Conservation (phyloP, 2,329 filamentous ascomycete genomes). For the Trichoderma semiorbis region DNA sequence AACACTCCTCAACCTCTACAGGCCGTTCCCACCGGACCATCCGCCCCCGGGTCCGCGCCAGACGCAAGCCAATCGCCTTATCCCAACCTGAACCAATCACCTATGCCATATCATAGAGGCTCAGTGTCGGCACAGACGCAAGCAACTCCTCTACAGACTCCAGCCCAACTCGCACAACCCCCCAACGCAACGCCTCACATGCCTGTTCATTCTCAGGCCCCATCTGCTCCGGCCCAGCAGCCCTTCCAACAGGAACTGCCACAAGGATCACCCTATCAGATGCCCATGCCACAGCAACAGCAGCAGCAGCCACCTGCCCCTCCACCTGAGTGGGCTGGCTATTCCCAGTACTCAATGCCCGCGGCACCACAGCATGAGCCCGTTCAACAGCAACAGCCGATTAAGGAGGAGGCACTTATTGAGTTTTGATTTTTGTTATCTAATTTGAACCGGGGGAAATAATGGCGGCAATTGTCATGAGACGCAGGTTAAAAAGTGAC, state of each 20-base stretch:
- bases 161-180: slow-evolving; percentile 30
- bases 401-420: slow-evolving; percentile 74
- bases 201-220: slow-evolving; percentile 14
- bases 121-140: slow-evolving; percentile 37
- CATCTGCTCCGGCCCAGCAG: slow-evolving; percentile 2
- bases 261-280: slow-evolving; percentile 24
- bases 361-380: slow-evolving; percentile 50
- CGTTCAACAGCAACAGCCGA: slow-evolving; percentile 39
- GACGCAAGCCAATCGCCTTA: slow-evolving; percentile 51
- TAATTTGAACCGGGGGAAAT: not conserved
- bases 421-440: slow-evolving; percentile 53
- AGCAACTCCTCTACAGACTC: slow-evolving; percentile 31
- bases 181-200: slow-evolving; percentile 23
- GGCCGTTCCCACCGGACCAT: slow-evolving; percentile 29
- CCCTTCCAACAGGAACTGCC: slow-evolving; percentile 12
- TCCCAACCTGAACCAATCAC: slow-evolving; percentile 46
- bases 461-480: not conserved
- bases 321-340: slow-evolving; percentile 44
- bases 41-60: slow-evolving; percentile 37
- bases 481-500: not conserved
- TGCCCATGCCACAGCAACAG: slow-evolving; percentile 29
- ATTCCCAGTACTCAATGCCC: slow-evolving; percentile 62
- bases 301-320: slow-evolving; percentile 34
- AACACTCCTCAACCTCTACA: slow-evolving; percentile 34
- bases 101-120: slow-evolving; percentile 43